Base-by-base conservation (phyloP, 169 alveolate species). In the Plasmodium knowlesi region DNA sequence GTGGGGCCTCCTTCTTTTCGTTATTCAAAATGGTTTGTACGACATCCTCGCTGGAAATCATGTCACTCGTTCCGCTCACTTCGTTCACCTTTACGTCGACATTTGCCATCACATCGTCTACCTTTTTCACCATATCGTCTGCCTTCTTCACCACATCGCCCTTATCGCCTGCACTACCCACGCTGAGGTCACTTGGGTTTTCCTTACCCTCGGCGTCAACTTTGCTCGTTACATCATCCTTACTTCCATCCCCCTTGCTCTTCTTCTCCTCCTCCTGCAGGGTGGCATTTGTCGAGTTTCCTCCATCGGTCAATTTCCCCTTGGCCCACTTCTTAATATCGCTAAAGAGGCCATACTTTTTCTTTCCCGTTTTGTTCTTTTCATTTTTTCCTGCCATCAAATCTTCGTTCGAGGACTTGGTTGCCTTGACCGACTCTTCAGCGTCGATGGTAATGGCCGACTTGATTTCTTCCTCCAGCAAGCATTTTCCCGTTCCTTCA, bases 291-390 rank as follows among this genome's bases (percentile, higher is more conserved):
- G 30, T 2, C n/a, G 30, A 32, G n/a, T n/a, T 32, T 9, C 6
- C 76, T n/a, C 6, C 37, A 67, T 19, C 41, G 30, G 76, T 12
- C 76, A 67, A n/a, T 22, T 67, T 67, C 5, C 37, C 76, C 76
- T 67, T 67, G 76, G 76, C 76, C 76, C 76, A 67, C n/a, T 67
- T 67, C 76, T 25, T 67, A 67, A 67, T 67, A 67, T 67, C 76
- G 41, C 76, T 67, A 67, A 67, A 67, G 30, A 28, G 28, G 12
- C 76, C 76, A 67, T 67, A 67, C 76, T 67, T 67, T 25, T 67
- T 67, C 76, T 67, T 67, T 25, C 76, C 76, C 32, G 61, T 1
- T 50, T 67, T 67, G 37, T 6, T 67, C 30, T 67, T 67, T 67
- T 67, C 76, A 67, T n/a, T 67, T 25, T 67, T 67, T 67, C 1